These are phyloP conservation scores for Fennellomyces sp. DNA, from an alignment of 371 early-diverging fungal genomes.

Conservation along the genomic window DNA sequence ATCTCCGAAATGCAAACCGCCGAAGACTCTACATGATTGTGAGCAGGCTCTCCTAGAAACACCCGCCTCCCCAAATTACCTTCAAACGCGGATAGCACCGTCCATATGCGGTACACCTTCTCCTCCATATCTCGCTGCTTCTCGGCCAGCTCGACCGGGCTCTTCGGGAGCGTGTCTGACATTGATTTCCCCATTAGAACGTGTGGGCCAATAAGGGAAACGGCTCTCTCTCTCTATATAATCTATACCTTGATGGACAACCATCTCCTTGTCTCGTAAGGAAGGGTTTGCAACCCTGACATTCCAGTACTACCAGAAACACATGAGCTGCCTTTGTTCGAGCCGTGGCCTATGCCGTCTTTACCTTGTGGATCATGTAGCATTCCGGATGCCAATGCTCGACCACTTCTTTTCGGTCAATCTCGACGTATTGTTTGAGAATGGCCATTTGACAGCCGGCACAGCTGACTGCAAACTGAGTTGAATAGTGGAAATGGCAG, in stretches of 20 bases:
- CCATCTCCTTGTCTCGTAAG: slow-evolving; percentile 10
- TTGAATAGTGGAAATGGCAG: slow-evolving; percentile 95
- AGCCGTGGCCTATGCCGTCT: too few species aligned
- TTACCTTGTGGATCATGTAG: slow-evolving; percentile 94
- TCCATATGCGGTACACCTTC: slow-evolving; percentile 90
- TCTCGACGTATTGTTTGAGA: slow-evolving; percentile 94
- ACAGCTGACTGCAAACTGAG: slow-evolving; percentile 72
- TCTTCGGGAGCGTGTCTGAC: slow-evolving; percentile 6
- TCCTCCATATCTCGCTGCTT: slow-evolving; percentile 77
- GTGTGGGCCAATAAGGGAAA: too few species aligned
- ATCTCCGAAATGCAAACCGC: slow-evolving; percentile 98
- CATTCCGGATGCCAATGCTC: slow-evolving; percentile 99
- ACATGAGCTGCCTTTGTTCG: too few species aligned
- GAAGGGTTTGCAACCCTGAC: slow-evolving; percentile 55
- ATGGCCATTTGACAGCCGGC: slow-evolving; percentile 94
- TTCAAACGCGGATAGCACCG: slow-evolving; percentile 93
- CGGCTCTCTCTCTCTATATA: too few species aligned
- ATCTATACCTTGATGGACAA: slow-evolving; percentile 18
- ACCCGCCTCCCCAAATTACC: slow-evolving; percentile 3
- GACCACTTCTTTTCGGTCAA: slow-evolving; percentile 76
- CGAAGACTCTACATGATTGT: slow-evolving; percentile 71
- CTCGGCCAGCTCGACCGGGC: slow-evolving; percentile 41
- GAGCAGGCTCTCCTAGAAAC: not conserved
- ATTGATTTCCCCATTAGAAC: not conserved
- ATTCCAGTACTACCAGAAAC: slow-evolving; percentile 87